phyloP scores from a whole-genome alignment of 768 basidiomycete genomes.

The Agrocybe praecox region DNA sequence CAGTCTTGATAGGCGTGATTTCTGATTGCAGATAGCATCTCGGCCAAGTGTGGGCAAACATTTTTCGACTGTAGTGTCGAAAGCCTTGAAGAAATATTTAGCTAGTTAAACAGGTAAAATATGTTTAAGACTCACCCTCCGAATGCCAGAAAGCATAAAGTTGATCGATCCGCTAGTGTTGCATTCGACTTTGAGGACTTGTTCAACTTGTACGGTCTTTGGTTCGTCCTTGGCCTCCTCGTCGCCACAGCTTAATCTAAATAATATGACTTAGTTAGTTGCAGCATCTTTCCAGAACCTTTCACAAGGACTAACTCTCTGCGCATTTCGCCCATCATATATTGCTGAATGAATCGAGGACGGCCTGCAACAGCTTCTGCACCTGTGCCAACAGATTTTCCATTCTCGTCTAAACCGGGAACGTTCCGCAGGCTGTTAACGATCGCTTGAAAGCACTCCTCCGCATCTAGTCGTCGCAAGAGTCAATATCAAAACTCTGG shows the following conservation, averaged over 20 bases:
- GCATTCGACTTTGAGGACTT: slow-evolving; percentile 87
- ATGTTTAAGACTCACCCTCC: slow-evolving; percentile 54
- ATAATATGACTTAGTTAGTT: not conserved
- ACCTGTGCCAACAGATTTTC: slow-evolving; percentile 29
- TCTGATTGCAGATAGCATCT: slow-evolving; percentile 80
- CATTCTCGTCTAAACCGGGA: slow-evolving; percentile 44
- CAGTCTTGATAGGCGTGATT: slow-evolving; percentile 79
- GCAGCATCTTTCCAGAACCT: not conserved
- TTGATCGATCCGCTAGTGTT: slow-evolving; percentile 89
- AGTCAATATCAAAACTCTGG: not conserved
- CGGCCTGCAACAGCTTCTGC: slow-evolving; percentile 28
- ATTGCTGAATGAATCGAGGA: slow-evolving; percentile 77
- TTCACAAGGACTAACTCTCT: slow-evolving; percentile 50
- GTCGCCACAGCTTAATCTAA: slow-evolving; percentile 81
- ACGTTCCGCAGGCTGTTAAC: slow-evolving; percentile 74
- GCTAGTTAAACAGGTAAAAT: not conserved
- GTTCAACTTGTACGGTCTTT: slow-evolving; percentile 62
- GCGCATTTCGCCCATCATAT: slow-evolving; percentile 75
- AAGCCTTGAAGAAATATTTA: slow-evolving; percentile 49
- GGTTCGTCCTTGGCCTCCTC: slow-evolving; percentile 67
- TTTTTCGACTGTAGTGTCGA: slow-evolving; percentile 90
- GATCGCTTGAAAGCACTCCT: slow-evolving; percentile 86
- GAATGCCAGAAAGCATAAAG: slow-evolving; percentile 85
- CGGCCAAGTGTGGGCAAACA: slow-evolving; percentile 77
- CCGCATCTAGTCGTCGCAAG: slow-evolving; percentile 65